Evolutionary conservation across 169 alveolate genomes (phyloP).

Genomic region (Besnoitia besnoiti): DNA sequence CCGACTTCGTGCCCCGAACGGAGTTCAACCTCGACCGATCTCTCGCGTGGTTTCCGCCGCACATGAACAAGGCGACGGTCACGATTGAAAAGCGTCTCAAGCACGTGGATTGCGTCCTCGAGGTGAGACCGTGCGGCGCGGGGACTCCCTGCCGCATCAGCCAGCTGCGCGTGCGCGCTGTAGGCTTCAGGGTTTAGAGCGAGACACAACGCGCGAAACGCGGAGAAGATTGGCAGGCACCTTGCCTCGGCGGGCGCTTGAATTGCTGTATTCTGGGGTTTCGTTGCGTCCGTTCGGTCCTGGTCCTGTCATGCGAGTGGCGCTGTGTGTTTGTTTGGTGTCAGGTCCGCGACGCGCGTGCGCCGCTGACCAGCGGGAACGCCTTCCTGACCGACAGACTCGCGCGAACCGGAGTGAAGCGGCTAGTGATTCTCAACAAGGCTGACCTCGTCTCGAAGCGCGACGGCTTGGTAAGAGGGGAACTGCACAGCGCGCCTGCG

Average conservation of each 20-base stretch:
- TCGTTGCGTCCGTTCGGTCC: background rate
- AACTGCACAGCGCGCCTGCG: background rate
- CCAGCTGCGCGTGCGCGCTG: too few relatives aligned
- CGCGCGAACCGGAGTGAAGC: conserved; percentile 51
- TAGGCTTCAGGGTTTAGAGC: too few relatives aligned
- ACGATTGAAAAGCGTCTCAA: conserved; percentile 6
- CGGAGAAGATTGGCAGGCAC: background rate
- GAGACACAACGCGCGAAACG: too few relatives aligned
- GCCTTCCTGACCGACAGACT: conserved; percentile 64
- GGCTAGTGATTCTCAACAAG: conserved; percentile 73
- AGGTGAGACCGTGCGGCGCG: background rate
- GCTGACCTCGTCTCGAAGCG: conserved; percentile 70
- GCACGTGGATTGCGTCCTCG: conserved; percentile 17
- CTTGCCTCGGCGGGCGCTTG: background rate
- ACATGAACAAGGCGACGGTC: conserved; percentile 14
- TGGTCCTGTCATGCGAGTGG: background rate
- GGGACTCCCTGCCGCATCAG: too few relatives aligned
- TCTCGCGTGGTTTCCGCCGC: conserved; percentile 28
- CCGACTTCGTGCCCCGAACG: background rate
- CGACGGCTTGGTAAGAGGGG: conserved; percentile 34
- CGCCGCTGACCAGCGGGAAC: conserved; percentile 74
- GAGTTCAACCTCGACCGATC: conserved; percentile 11
- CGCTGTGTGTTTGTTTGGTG: background rate
- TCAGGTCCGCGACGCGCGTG: conserved; percentile 77
- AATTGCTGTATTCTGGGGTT: too few relatives aligned